These are phyloP conservation scores for Pythium sukuiense DNA, from an alignment of 352 stramenopile species.

Conservation along the genomic window DNA sequence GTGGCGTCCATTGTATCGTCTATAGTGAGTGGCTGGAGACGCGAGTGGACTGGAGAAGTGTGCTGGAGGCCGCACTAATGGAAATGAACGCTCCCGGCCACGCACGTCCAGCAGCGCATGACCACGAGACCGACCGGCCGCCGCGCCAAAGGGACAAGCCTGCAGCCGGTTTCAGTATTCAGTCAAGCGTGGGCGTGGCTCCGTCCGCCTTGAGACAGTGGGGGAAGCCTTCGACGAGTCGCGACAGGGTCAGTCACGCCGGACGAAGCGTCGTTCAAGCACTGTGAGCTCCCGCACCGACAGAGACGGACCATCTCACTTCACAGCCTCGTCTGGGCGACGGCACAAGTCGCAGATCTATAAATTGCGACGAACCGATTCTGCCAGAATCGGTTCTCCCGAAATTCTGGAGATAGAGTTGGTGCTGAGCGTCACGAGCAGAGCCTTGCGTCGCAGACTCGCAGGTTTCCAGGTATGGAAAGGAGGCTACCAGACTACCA, in stretches of 20 bases:
- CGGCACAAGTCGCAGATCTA: not conserved
- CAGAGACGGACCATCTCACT: not conserved
- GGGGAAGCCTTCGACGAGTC: not conserved
- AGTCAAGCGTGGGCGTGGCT: not conserved
- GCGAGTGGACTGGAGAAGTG: not conserved
- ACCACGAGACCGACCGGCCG: not conserved
- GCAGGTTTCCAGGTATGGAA: not conserved
- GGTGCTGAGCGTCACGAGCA: not conserved
- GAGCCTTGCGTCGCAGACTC: not conserved
- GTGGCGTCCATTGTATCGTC: not conserved
- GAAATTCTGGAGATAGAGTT: not conserved
- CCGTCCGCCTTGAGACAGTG: not conserved
- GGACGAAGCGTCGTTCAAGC: not conserved
- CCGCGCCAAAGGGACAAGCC: not conserved
- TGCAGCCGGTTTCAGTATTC: conserved; percentile 1
- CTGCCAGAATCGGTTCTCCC: no score
- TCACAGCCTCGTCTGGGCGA: not conserved
- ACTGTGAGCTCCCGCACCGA: not conserved
- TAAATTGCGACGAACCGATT: not conserved
- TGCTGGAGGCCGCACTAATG: not conserved
- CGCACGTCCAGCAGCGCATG: not conserved
- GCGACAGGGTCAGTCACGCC: not conserved
- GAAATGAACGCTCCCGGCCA: not conserved
- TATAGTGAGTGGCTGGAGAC: not conserved
- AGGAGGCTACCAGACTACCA: not conserved